phyloP scores from a whole-genome alignment of 139 green algal genomes.

The Tetraselmis striata region DNA sequence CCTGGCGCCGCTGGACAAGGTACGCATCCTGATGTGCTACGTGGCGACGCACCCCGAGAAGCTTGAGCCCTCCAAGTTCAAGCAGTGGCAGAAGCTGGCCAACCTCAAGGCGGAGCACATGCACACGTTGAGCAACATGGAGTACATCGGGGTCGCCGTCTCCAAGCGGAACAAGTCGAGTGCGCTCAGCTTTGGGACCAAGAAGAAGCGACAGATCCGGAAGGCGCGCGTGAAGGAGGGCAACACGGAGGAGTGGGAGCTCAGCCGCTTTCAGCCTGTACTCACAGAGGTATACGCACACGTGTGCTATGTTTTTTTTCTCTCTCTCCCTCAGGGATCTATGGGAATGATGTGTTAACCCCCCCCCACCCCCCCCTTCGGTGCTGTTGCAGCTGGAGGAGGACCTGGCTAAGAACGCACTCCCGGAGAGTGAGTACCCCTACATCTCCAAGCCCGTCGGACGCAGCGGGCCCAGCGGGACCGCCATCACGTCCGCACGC shows the following conservation, averaged over 20 bases:
- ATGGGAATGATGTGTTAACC: too few relatives aligned
- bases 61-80: conserved; percentile 65
- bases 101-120: conserved; percentile 67
- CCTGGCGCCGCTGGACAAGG: conserved; percentile 47
- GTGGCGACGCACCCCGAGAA: conserved; percentile 89
- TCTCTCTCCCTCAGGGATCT: too few relatives aligned
- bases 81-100: conserved; percentile 70
- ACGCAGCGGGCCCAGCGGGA: background rate
- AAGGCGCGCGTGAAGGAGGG: conserved; percentile 29
- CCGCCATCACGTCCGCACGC: conserved; percentile 17
- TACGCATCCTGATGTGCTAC: conserved; percentile 83
- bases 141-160: conserved; percentile 81
- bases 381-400: background rate
- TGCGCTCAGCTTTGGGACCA: conserved; percentile 41
- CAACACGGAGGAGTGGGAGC: conserved; percentile 31
- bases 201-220: conserved; percentile 35
- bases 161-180: conserved; percentile 49
- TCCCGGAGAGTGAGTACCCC: background rate
- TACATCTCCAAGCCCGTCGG: background rate
- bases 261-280: conserved; percentile 49
- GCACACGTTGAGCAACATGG: conserved; percentile 75
- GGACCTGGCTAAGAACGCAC: background rate
- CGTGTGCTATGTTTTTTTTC: too few relatives aligned
- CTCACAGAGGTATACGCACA: conserved; percentile 20
- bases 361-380: too few relatives aligned